Evolutionary conservation across 2,329 filamentous ascomycete species (phyloP), one percentile per base, ranked within the genome.

Genomic region (Ciborinia camelliae): DNA sequence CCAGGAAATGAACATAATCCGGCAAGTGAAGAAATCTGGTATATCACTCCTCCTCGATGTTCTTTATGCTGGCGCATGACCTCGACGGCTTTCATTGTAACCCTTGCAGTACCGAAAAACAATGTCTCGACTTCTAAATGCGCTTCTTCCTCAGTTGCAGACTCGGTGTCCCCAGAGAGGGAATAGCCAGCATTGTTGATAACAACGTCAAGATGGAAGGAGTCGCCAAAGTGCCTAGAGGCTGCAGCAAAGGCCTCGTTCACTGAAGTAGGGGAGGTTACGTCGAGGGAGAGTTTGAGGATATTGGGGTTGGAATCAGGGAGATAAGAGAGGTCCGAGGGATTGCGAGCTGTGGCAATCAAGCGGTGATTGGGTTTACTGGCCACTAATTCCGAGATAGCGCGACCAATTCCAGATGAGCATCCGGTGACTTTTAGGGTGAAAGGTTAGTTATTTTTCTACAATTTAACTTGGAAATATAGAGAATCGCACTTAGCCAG

Each of bases 151-250:
- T 77, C 73, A 5, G 71, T 71, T 4, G 75, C 73, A n/a, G 69
- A 67, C 64, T 88, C 85, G 37, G 86, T 80, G 1, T 83, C 80
- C 12, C 81, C 82, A 8, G 75, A 73, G 3, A 84, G 75, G 14
- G 82, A 81, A 65, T 85, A 86, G 1, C 84, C 86, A 2, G 85
- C 84, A 60, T 87, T 87, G 74, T 87, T 87, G 66, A 86, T 79
- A 2, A 87, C 80, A 2, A 86, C 79, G 70, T 88, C 84, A 54
- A 88, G 74, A n/a, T 82, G 79, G 28, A 79, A 80, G 71, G 85
- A 85, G 39, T 79, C 79, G 1, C 78, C 74, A 1, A 76, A 67
- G 0, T 71, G 65, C 12, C 39, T 45, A 2, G 65, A 61, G 4
- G 80, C 79, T 6, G 75, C 74, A 3, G 78, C 63, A 12, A 79